Percentiles rank a stretch among this genome's conserved stretches.
Evolutionary conservation across 1,284 basidiomycete species (phyloP).

Genomic region (Ganoderma leucocontextum): DNA sequence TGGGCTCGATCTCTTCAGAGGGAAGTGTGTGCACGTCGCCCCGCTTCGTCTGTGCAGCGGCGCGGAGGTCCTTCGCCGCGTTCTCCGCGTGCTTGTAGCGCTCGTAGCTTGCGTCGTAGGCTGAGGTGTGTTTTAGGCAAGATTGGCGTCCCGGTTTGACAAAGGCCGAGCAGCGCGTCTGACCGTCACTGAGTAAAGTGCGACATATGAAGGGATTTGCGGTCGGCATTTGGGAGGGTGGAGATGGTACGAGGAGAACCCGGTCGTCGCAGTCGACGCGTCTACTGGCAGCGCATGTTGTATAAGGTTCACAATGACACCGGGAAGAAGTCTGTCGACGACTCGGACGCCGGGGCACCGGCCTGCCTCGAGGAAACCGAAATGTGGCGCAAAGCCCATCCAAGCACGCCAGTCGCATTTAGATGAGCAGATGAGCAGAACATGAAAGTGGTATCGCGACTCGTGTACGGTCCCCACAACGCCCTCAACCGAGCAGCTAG

Average conservation of each 20-base stretch:
- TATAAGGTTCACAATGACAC: not conserved
- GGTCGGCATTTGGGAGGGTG: not conserved
- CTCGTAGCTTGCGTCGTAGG: conserved; percentile 1
- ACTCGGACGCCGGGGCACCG: not conserved
- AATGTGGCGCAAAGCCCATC: not conserved
- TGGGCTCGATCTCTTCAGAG: not conserved
- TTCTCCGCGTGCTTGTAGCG: conserved; percentile 8
- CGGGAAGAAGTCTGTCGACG: not conserved
- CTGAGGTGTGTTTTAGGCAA: not conserved
- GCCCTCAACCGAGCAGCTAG: not conserved
- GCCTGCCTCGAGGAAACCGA: not conserved
- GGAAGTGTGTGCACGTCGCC: conserved; percentile 6
- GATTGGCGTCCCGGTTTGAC: not conserved
- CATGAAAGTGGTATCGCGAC: not conserved
- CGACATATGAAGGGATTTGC: not conserved
- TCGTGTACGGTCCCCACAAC: not conserved
- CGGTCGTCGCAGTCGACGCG: not conserved
- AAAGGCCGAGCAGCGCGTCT: conserved; percentile 1
- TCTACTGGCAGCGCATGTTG: not conserved
- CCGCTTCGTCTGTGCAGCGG: conserved; percentile 8
- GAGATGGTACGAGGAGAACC: not conserved
- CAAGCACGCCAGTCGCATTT: not conserved
- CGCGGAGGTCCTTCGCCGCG: conserved; percentile 1
- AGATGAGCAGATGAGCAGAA: not conserved
- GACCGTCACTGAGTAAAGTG: not conserved